Conservation (phyloP, 306 rosid genomes). For the Cucurbita moschata region DNA sequence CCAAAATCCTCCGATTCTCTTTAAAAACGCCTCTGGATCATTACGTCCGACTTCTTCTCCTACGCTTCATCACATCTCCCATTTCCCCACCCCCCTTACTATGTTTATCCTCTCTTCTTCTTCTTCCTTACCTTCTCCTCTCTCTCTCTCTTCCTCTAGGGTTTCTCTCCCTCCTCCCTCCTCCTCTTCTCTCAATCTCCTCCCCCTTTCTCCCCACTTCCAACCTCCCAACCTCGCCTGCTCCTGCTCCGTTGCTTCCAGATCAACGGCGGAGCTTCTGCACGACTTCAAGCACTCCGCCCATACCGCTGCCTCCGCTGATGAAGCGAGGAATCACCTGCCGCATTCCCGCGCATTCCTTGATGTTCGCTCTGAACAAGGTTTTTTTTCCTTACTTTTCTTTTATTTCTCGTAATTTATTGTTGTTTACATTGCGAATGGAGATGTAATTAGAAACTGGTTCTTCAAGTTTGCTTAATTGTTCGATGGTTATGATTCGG, state of each 20-base stretch:
- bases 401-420: background rate
- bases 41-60: background rate
- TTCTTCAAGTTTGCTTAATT: background rate
- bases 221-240: background rate
- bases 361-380: slow-evolving; percentile 22
- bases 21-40: background rate
- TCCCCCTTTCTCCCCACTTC: slow-evolving; percentile 17
- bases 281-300: slow-evolving; percentile 17
- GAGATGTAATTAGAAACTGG: background rate
- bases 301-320: background rate
- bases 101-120: slow-evolving; percentile 31
- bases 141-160: slow-evolving; percentile 6
- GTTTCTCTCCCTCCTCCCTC: slow-evolving; percentile 4
- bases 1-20: background rate
- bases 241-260: slow-evolving; percentile 16
- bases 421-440: background rate
- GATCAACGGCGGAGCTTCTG: slow-evolving; percentile 32
- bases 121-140: slow-evolving; percentile 10
- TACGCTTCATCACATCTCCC: slow-evolving; percentile 2
- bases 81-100: background rate
- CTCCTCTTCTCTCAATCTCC: slow-evolving; percentile 8
- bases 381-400: background rate
- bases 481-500: background rate
- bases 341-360: slow-evolving; percentile 33
- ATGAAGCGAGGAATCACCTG: slow-evolving; percentile 4